Evolutionary conservation across 805 yeast species (phyloP).

Genomic region (Starmerella vitae): DNA sequence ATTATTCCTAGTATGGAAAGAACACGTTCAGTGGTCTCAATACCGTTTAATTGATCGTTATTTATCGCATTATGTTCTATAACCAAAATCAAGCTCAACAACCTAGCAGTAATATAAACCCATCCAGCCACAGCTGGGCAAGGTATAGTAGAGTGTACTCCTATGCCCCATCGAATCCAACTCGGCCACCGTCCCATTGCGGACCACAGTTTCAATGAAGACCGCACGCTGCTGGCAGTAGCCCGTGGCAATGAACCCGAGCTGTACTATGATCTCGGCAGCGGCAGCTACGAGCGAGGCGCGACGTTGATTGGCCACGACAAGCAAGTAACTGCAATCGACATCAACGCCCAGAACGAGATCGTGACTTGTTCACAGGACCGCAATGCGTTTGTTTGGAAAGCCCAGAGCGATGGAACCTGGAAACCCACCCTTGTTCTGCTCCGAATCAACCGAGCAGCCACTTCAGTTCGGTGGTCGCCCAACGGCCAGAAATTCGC

Average conservation of each 20-base stretch:
- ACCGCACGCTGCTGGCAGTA: constrained; percentile 54
- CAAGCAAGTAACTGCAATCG: constrained; percentile 87
- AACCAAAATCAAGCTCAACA: too few relatives aligned
- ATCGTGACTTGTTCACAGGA: constrained; percentile 97
- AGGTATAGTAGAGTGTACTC: constrained; percentile 19
- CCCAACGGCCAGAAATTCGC: constrained; percentile 93
- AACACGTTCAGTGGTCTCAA: too few relatives aligned
- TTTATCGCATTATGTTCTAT: too few relatives aligned
- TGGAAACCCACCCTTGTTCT: constrained; percentile 85
- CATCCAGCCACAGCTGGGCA: too few relatives aligned
- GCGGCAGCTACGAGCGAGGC: constrained; percentile 40
- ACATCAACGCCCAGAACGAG: constrained; percentile 64
- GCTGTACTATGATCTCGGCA: constrained; percentile 45
- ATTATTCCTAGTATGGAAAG: too few relatives aligned
- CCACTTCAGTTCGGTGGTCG: constrained; percentile 89
- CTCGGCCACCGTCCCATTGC: constrained; percentile 77
- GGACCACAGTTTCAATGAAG: constrained; percentile 77
- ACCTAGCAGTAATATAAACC: too few relatives aligned
- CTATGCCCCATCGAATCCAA: constrained; percentile 31
- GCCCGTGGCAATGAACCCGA: constrained; percentile 69
- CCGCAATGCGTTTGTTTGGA: constrained; percentile 96
- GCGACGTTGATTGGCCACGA: constrained; percentile 47
- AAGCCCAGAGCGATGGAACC: constrained; percentile 45
- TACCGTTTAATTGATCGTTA: too few relatives aligned
- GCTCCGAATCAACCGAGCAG: constrained; percentile 86